Percentiles rank a stretch among this genome's conserved stretches.
phyloP scores from a whole-genome alignment of 2,329 filamentous ascomycete species.

The Curvularia sp. region DNA sequence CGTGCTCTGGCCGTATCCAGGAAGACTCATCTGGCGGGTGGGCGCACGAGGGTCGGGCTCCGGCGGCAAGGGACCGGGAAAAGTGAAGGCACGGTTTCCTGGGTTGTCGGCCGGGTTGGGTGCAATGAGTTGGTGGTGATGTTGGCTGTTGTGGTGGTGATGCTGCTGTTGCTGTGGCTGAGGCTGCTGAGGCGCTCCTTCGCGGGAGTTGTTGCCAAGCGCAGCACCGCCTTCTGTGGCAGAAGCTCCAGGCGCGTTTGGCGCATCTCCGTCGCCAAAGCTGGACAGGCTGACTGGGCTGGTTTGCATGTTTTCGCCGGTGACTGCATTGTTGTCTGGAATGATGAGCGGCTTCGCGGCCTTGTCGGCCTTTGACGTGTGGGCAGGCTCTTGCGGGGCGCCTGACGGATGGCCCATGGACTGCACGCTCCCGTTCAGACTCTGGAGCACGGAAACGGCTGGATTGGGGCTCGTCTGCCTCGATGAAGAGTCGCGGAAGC shows the following conservation, averaged over 20 bases:
- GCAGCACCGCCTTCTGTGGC: constrained; percentile 59
- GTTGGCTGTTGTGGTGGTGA: constrained; percentile 22
- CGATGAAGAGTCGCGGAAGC: constrained; percentile 51
- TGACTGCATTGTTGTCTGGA: constrained; percentile 50
- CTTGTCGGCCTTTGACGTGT: constrained; percentile 58
- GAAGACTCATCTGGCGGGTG: constrained; percentile 65
- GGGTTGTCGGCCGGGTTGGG: constrained; percentile 47
- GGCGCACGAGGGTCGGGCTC: constrained; percentile 58
- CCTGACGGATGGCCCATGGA: constrained; percentile 48
- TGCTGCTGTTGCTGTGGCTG: constrained; percentile 30
- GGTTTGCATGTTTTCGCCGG: constrained; percentile 57
- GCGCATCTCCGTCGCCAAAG: constrained; percentile 60
- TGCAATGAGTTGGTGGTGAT: constrained; percentile 46
- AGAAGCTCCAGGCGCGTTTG: constrained; percentile 56
- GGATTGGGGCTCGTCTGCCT: constrained; percentile 59
- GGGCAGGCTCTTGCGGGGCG: constrained; percentile 51
- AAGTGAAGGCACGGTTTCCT: constrained; percentile 67
- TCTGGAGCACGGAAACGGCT: constrained; percentile 53
- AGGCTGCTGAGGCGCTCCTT: constrained; percentile 47
- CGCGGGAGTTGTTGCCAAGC: constrained; percentile 50
- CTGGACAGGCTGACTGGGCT: constrained; percentile 62
- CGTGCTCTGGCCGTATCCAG: constrained; percentile 62
- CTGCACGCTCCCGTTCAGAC: constrained; percentile 51
- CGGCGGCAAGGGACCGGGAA: constrained; percentile 63
- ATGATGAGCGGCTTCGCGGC: constrained; percentile 59